Evolutionary conservation across 306 rosid species (phyloP).

Genomic region (Vigna hirtella): DNA sequence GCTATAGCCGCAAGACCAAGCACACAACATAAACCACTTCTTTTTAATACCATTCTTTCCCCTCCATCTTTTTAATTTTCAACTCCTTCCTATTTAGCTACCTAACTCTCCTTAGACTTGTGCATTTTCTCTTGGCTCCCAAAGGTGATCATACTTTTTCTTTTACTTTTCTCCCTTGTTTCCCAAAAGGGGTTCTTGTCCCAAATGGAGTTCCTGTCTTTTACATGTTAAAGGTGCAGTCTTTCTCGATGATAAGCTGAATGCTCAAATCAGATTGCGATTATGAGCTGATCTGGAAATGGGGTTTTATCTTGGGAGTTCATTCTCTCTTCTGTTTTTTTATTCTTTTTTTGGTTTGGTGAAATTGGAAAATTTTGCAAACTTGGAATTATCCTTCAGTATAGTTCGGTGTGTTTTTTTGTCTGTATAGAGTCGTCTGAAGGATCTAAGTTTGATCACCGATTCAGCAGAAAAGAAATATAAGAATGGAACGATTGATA

Average conservation of each 20-base stretch:
- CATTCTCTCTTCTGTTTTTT: not conserved
- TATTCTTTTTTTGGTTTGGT: not conserved
- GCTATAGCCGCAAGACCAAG: slow-evolving; percentile 1
- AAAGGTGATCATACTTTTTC: slow-evolving; percentile 18
- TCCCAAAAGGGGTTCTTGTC: slow-evolving; percentile 19
- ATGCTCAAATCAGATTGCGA: not conserved
- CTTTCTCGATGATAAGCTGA: slow-evolving; percentile 32
- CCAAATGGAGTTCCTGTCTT: slow-evolving; percentile 3
- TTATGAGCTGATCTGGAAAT: slow-evolving; percentile 32
- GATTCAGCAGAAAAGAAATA: slow-evolving; percentile 12
- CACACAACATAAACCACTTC: not conserved
- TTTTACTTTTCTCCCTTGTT: not conserved
- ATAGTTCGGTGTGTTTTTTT: not conserved
- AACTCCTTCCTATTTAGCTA: slow-evolving; percentile 1
- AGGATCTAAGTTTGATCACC: slow-evolving; percentile 19
- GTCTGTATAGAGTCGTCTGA: not conserved
- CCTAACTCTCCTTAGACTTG: not conserved
- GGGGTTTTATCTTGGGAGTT: slow-evolving; percentile 7
- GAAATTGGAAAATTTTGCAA: slow-evolving; percentile 25
- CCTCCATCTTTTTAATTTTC: slow-evolving; percentile 10
- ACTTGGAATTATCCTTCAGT: slow-evolving; percentile 19
- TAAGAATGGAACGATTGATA: slow-evolving; percentile 6
- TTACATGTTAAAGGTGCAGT: not conserved
- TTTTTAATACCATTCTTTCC: not conserved
- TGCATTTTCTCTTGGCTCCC: not conserved